Base-by-base conservation (phyloP, 805 yeast species). In the Yamadazyma kitorensis region DNA sequence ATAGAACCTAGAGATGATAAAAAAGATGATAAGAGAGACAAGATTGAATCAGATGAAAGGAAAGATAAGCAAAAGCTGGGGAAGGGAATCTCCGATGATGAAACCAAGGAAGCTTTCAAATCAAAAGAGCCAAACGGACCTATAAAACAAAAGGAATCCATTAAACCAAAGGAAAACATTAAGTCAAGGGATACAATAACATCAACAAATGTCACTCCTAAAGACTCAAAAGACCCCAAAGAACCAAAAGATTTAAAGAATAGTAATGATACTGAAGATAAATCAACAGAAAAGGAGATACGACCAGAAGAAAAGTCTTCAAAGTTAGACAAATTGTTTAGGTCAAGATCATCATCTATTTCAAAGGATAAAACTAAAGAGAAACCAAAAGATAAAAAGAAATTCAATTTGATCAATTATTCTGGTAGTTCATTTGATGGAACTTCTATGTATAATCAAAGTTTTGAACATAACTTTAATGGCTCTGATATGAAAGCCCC, bases 1-100 rank as follows among this genome's bases (percentile, higher is more conserved):
- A 18, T 24, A 30, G 24, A 33, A 21, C 25, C n/a, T n/a, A 28
- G 34, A 31, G 43, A 32, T 15, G 31, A 25, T 6, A 42, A 45
- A 14, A 39, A 33, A 26, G 40, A 34, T 9, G 25, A 28, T 19
- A 39, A 34, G 6, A 30, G 24, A 18, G 49, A 57, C 8, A 61
- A 33, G 52, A n/a, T 13, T 20, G 41, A 27, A 16, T 10, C 31
- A 25, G 31, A 32, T 15, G 24, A 24, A 28, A 22, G 14, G 17
- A 27, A 15, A n/a, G n/a, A n/a, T n/a, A n/a, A n/a, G n/a, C n/a
- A n/a, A 20, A 19, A 6, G 24, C 18, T 12, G 27, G 17, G 10
- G 13, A 15, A 10, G 22, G 17, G 18, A 17, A 4, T 12, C 14
- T 17, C 17, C 9, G 15, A 5, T 18, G 11, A 13, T n/a, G 27